Conservation (phyloP, 768 basidiomycete species). For the Hygrophorus russula region DNA sequence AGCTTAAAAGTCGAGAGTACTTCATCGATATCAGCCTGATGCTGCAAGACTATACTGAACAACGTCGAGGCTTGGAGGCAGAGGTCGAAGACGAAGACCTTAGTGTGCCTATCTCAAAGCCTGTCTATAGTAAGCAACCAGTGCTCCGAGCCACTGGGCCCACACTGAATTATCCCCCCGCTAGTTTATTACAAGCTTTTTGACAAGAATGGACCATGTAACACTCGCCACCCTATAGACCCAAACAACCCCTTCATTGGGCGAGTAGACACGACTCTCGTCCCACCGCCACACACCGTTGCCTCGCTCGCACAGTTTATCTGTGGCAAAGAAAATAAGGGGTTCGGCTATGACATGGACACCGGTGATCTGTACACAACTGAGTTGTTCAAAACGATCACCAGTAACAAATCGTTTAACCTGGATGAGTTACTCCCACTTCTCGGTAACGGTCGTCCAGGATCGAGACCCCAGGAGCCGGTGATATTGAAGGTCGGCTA, state of each 20-base stretch:
- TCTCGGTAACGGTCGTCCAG: background rate
- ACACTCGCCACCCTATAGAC: background rate
- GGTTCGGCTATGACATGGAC: background rate
- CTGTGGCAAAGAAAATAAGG: background rate
- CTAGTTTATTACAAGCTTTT: too few species aligned
- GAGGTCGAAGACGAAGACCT: too few species aligned
- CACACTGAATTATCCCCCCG: too few species aligned
- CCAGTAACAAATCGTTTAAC: background rate
- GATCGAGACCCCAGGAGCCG: background rate
- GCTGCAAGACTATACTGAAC: too few species aligned
- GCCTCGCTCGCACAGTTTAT: background rate
- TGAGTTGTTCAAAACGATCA: background rate
- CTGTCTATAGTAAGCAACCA: too few species aligned
- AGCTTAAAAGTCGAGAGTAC: too few species aligned
- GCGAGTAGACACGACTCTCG: background rate
- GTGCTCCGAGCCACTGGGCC: too few species aligned
- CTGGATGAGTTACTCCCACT: background rate
- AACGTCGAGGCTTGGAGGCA: too few species aligned
- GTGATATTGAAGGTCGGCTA: background rate
- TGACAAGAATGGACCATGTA: too few species aligned
- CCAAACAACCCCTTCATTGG: background rate
- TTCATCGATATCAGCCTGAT: too few species aligned
- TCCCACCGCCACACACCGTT: background rate
- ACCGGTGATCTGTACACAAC: background rate
- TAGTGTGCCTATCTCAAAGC: too few species aligned